phyloP scores from a whole-genome alignment of 208 protist genomes.

The Trichomonas vaginalis region DNA sequence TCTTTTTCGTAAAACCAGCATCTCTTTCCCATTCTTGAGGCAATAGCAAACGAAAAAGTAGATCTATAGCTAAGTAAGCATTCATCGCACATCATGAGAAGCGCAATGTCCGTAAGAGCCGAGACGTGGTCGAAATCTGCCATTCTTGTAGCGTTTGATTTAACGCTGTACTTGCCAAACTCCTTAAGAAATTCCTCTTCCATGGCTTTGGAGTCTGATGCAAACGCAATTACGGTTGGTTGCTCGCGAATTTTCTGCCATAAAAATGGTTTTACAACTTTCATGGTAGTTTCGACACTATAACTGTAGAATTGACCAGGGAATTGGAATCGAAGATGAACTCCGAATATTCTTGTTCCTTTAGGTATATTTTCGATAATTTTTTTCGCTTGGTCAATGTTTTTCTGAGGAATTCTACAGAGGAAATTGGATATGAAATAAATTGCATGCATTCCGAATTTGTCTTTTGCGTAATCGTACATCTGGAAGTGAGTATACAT shows the following conservation, averaged over 20 bases:
- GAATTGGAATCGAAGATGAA: background rate
- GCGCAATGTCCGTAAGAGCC: background rate
- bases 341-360: background rate
- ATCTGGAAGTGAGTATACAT: background rate
- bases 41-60: background rate
- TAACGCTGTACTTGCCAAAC: background rate
- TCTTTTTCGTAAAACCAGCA: background rate
- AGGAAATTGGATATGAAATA: background rate
- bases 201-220: background rate
- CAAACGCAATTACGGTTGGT: background rate
- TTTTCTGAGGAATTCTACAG: background rate
- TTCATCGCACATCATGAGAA: background rate
- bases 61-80: background rate
- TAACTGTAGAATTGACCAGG: background rate
- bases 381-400: background rate
- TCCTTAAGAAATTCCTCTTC: background rate
- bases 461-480: background rate
- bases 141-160: background rate
- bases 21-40: background rate
- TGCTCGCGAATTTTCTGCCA: background rate
- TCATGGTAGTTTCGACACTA: background rate
- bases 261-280: background rate
- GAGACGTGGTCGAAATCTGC: background rate
- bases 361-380: background rate
- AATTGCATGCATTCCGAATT: conserved; percentile 1